Evolutionary conservation across 768 basidiomycete genomes (phyloP).

Genomic region (Dioszegia hungarica): DNA sequence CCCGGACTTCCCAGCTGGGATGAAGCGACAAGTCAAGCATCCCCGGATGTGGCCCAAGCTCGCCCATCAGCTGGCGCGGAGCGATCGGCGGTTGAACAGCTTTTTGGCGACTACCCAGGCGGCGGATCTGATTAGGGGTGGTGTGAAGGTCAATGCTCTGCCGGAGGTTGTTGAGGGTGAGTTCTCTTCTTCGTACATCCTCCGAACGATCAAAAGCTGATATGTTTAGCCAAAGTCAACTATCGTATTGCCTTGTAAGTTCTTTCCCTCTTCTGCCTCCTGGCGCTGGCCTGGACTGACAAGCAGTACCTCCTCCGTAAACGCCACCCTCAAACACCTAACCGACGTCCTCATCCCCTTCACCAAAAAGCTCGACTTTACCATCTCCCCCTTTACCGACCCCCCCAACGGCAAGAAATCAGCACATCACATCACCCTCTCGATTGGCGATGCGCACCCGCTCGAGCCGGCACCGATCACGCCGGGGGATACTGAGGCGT

Average conservation of each 20-base stretch:
- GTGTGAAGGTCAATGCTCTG: slow-evolving; percentile 67
- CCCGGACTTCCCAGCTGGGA: slow-evolving; percentile 56
- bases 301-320: slow-evolving; percentile 42
- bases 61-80: slow-evolving; percentile 51
- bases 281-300: not conserved
- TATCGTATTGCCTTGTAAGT: slow-evolving; percentile 48
- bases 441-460: not conserved
- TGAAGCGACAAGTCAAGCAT: slow-evolving; percentile 49
- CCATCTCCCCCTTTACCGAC: slow-evolving; percentile 31
- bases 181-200: not conserved
- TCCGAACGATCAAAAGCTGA: not conserved
- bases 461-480: slow-evolving; percentile 47
- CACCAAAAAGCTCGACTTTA: slow-evolving; percentile 35
- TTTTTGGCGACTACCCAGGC: slow-evolving; percentile 61
- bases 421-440: slow-evolving; percentile 12
- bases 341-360: slow-evolving; percentile 32
- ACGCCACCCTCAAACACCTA: slow-evolving; percentile 40
- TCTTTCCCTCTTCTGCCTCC: not conserved
- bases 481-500: slow-evolving; percentile 21
- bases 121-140: slow-evolving; percentile 57
- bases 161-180: slow-evolving; percentile 56
- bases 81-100: slow-evolving; percentile 41
- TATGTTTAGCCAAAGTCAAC: slow-evolving; percentile 41
- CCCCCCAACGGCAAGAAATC: slow-evolving; percentile 1
- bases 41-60: slow-evolving; percentile 49